phyloP scores from a whole-genome alignment of 2,329 filamentous ascomycete species.

The Fusarium mundagurra region DNA sequence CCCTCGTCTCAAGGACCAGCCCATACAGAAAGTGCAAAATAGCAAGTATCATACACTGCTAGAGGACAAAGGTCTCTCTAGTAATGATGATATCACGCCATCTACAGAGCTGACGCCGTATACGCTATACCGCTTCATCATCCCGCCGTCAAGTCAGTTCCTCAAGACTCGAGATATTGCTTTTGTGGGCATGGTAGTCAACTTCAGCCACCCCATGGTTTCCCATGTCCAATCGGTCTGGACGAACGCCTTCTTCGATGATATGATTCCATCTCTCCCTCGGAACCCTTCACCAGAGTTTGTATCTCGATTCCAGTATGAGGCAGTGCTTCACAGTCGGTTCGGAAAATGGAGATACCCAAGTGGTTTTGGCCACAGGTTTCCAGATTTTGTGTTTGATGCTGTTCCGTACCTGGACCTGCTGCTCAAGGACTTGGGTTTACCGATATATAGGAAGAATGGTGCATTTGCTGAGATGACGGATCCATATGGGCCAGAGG shows the following conservation, averaged over 20 bases:
- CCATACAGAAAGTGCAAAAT: slow-evolving; percentile 52
- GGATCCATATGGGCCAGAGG: slow-evolving; percentile 66
- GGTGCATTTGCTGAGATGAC: slow-evolving; percentile 62
- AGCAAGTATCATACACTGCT: slow-evolving; percentile 56
- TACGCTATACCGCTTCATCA: slow-evolving; percentile 58
- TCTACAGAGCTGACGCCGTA: slow-evolving; percentile 44
- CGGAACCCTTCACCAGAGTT: slow-evolving; percentile 40
- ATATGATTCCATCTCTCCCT: slow-evolving; percentile 39
- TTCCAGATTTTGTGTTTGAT: slow-evolving; percentile 81
- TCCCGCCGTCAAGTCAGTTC: slow-evolving; percentile 52
- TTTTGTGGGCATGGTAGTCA: slow-evolving; percentile 57
- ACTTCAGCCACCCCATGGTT: slow-evolving; percentile 54
- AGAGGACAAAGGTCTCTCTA: slow-evolving; percentile 50
- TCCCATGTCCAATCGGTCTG: slow-evolving; percentile 66
- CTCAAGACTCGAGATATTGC: slow-evolving; percentile 52
- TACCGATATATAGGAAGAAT: slow-evolving; percentile 66
- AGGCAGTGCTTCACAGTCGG: slow-evolving; percentile 71
- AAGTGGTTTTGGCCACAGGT: slow-evolving; percentile 68
- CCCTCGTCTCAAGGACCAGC: slow-evolving; percentile 63
- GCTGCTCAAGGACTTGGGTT: slow-evolving; percentile 71
- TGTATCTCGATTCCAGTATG: slow-evolving; percentile 56
- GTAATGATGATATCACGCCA: slow-evolving; percentile 41
- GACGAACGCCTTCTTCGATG: slow-evolving; percentile 70
- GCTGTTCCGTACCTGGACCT: slow-evolving; percentile 77
- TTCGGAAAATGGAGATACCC: slow-evolving; percentile 78